Evolutionary conservation across 2,329 filamentous ascomycete species (phyloP).

Genomic region (Trichophyton schoenleinii): DNA sequence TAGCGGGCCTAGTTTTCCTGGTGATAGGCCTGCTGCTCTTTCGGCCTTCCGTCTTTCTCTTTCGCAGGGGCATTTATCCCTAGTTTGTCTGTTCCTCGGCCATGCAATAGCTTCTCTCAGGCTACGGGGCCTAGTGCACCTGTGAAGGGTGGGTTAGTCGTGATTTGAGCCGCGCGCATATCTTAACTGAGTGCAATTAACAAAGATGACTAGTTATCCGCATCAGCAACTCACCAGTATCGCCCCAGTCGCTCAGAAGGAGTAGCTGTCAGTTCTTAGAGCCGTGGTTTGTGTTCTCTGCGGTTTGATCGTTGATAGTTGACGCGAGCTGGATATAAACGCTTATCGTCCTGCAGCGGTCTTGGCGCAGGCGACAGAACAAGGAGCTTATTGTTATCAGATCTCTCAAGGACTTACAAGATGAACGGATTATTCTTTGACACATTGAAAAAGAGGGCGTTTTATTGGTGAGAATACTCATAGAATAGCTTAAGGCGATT

Average conservation of each 20-base stretch:
- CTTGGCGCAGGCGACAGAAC: neutral
- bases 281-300: neutral
- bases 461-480: too few relatives aligned
- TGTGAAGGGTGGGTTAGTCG: neutral
- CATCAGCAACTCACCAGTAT: neutral
- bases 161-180: neutral
- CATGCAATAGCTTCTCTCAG: neutral
- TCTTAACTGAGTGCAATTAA: neutral
- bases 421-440: neutral
- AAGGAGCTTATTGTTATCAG: neutral
- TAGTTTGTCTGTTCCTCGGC: neutral
- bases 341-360: neutral
- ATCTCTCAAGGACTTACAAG: neutral
- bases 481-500: too few relatives aligned
- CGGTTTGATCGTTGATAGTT: neutral
- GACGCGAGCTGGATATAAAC: neutral
- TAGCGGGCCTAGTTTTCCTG: neutral
- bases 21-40: neutral
- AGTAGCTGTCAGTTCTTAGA: neutral
- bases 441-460: neutral
- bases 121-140: too few relatives aligned
- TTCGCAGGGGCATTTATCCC: neutral
- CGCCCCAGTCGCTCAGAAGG: neutral
- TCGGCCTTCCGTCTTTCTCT: neutral
- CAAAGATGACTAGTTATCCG: neutral